These are phyloP conservation scores for Mycosarcoma mackinlayi DNA, from an alignment of 1,284 basidiomycete genomes.

Conservation along the genomic window DNA sequence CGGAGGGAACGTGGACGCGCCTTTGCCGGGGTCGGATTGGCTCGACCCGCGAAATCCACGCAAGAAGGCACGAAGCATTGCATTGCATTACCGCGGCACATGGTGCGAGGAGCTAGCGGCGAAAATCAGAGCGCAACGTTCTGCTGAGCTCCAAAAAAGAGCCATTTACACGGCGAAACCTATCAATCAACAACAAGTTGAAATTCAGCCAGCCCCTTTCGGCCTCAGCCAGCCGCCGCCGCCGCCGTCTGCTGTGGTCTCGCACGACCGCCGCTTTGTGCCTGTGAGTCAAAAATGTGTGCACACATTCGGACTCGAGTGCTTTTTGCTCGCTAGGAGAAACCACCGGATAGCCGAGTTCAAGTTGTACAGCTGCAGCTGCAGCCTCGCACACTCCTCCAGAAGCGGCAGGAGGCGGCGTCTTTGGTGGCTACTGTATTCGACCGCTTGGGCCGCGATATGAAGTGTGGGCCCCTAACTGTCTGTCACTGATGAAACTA, in stretches of 20 bases:
- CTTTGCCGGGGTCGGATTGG: background rate
- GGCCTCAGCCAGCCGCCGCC: constrained; percentile 14
- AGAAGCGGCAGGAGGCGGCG: too few species aligned
- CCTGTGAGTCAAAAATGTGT: background rate
- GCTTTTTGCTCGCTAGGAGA: constrained; percentile 34
- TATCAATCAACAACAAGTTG: too few species aligned
- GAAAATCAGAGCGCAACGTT: background rate
- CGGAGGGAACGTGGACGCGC: constrained; percentile 27
- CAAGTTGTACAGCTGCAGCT: background rate
- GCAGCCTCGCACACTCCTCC: too few species aligned
- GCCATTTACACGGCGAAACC: too few species aligned
- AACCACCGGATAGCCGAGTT: constrained; percentile 18
- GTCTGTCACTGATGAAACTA: too few species aligned
- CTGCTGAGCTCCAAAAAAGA: too few species aligned
- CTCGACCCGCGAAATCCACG: background rate
- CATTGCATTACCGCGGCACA: constrained; percentile 12
- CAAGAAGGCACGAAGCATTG: background rate
- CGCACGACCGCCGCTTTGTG: background rate
- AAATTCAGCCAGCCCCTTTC: too few species aligned
- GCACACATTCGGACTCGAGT: constrained; percentile 14
- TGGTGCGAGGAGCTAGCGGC: background rate
- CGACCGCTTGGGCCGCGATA: too few species aligned
- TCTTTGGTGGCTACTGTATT: background rate
- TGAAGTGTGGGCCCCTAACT: too few species aligned
- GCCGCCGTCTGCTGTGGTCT: background rate